Base-by-base conservation (phyloP, 257 asterid genomes). In the Capsicum pubescens region DNA sequence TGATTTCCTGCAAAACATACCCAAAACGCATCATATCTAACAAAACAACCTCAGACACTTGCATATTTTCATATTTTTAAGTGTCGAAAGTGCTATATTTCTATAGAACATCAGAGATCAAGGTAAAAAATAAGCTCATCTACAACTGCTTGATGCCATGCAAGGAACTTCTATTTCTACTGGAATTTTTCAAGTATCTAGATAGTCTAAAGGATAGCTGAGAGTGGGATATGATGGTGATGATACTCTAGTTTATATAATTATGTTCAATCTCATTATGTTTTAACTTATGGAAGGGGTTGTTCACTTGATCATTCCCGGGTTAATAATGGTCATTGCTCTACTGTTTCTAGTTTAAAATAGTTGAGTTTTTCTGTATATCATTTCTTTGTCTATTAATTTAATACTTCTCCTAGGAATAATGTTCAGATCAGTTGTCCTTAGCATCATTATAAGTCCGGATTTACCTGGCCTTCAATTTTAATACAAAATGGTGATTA, bases 281-380 rank as follows among this genome's bases (percentile, higher is more conserved):
- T 72, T 19, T 72, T 2, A 48, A 72, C 80, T 48, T 72, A 72
- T 76, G 63, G 26, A 26, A 76, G 81, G 61, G 14, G 81, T 76
- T 76, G 61, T 76, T 61, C 81, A 52, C 63, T 52, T 76, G 81
- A 76, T 52, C 61, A 76, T 26, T 74, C 81, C 44, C 59, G 7
- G 46, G 46, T 76, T 50, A 17, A 44, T 70, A 26, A 26, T 26
- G 7, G 63, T 76, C 63, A 76, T 52, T 52, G 81, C 52, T 76
- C 61, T 52, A 52, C 21, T 52, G 19, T 76, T 74, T 13, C 46
- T 74, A 50, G 46, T 74, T 50, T 74, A 74, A 50, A 4, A 50
- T 76, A 50, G 4, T 21, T 76, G 81, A 13, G 21, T 15, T 76
- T 76, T 8, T 52, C 42, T 72, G 50, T 76, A 19, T 19, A 52